These are phyloP conservation scores for Pseudogymnoascus sp. DNA, from an alignment of 2,329 filamentous ascomycete genomes.

Conservation along the genomic window DNA sequence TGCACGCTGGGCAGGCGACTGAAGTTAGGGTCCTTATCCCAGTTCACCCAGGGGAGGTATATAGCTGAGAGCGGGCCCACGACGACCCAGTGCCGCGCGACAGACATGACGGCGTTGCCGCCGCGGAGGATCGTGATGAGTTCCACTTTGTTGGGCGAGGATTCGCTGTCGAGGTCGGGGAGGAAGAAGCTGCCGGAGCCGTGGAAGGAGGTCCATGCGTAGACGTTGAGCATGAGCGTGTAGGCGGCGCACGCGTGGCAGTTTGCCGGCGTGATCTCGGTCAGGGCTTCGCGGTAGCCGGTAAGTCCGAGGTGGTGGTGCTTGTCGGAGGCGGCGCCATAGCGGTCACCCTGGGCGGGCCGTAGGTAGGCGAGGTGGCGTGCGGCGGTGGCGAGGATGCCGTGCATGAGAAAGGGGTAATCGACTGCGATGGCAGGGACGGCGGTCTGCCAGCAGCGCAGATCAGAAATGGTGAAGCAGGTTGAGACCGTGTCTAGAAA, in stretches of 20 bases:
- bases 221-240: slow-evolving; percentile 12
- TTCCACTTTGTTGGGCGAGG: slow-evolving; percentile 2
- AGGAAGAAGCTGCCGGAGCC: slow-evolving; percentile 15
- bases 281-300: slow-evolving; percentile 10
- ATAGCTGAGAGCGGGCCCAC: slow-evolving; percentile 10
- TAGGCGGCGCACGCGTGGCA: slow-evolving; percentile 16
- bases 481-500: slow-evolving; percentile 13
- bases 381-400: slow-evolving; percentile 16
- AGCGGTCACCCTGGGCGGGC: slow-evolving; percentile 5
- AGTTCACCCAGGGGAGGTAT: not conserved
- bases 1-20: not conserved
- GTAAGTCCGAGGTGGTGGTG: slow-evolving; percentile 13
- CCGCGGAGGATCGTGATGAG: slow-evolving; percentile 14
- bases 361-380: slow-evolving; percentile 14
- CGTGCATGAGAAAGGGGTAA: slow-evolving; percentile 17
- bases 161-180: not conserved
- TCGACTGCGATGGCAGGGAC: slow-evolving; percentile 16
- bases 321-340: slow-evolving; percentile 8
- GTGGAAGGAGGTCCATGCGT: slow-evolving; percentile 14
- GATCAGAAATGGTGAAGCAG: slow-evolving; percentile 11
- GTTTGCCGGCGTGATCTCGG: slow-evolving; percentile 13
- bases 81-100: not conserved
- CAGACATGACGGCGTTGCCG: not conserved
- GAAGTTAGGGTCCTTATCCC: not conserved
- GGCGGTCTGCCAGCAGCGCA: slow-evolving; percentile 14